Base-by-base conservation (phyloP, 1,139 yeast species). In the Yarrowia galli region DNA sequence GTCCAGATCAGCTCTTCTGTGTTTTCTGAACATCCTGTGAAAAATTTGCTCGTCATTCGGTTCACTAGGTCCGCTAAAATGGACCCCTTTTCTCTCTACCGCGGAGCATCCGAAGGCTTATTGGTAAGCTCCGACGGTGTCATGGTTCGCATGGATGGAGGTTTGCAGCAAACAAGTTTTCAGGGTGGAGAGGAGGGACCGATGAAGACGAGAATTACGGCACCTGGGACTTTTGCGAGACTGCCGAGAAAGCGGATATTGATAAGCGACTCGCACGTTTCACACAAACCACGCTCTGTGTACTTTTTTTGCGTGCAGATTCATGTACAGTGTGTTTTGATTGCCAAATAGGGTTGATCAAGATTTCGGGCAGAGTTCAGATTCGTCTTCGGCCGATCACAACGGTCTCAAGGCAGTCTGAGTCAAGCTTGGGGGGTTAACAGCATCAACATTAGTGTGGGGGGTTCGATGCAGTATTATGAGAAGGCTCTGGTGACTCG, bases 131-230 rank as follows among this genome's bases (percentile, higher is more conserved):
- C 15, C 18, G 56, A 49, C n/a, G n/a, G n/a, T 13, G 23, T 5
- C n/a, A 10, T 15, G 15, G 13, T n/a, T 18, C 25, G 56, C 56
- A 49, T 32, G n/a, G 56, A 49, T 15, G 40, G 56, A 48, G 38
- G 54, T 49, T 49, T 49, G 56, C 40, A 51, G 58, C 58, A 51
- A 51, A 22, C 42, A 35, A 35, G 28, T 48, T n/a, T 25, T 13
- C 9, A 15, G 16, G 18, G n/a, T 36, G 38, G 16, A 9, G 5
- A 35, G 16, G 38, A 35, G 38, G 32, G 1, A 3, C 8, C 32
- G 8, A 28, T 28, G 32, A 28, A 7, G 32, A 5, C 32, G 32
- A 28, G 4, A 7, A 28, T 28, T 28, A 10, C 8, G 32, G 9
- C 32, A 3, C 32, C 32, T 28, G 1, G 32, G 9, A 2, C 8